Conservation (phyloP, 306 rosid species). For the Calophaca sinica region DNA sequence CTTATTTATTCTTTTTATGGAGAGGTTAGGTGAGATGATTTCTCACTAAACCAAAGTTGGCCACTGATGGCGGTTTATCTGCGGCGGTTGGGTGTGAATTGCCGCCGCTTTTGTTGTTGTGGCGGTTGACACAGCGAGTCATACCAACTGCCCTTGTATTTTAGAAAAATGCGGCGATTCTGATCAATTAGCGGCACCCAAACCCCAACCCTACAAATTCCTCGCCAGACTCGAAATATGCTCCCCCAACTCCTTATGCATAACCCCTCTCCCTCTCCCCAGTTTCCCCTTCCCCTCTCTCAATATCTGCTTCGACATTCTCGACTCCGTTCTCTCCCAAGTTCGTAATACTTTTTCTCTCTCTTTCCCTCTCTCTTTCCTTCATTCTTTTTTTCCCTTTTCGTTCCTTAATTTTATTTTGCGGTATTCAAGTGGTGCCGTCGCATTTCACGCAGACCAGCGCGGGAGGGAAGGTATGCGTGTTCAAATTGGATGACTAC, state of each 20-base stretch:
- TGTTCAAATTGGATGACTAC: slow-evolving; percentile 69
- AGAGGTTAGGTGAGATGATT: too few species aligned
- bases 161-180: too few species aligned
- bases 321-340: slow-evolving; percentile 54
- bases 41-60: too few species aligned
- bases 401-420: background rate
- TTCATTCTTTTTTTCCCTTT: background rate
- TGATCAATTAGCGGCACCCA: too few species aligned
- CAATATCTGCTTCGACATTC: slow-evolving; percentile 52
- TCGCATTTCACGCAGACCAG: slow-evolving; percentile 83
- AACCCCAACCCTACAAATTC: slow-evolving; percentile 48
- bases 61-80: too few species aligned
- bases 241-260: slow-evolving; percentile 75
- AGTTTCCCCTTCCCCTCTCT: slow-evolving; percentile 58
- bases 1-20: too few species aligned
- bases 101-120: too few species aligned
- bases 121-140: too few species aligned
- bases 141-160: too few species aligned
- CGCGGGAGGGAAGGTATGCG: slow-evolving; percentile 70
- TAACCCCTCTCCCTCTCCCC: slow-evolving; percentile 55
- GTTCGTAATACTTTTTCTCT: slow-evolving; percentile 47
- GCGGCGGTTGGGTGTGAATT: too few species aligned
- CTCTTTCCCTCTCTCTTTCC: too few species aligned
- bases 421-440: slow-evolving; percentile 59
- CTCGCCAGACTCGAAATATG: slow-evolving; percentile 77